A percentile compares a stretch with the other conserved stretches of the same genome.
phyloP scores from a whole-genome alignment of 2,329 filamentous ascomycete species.

The Dactylellina leptospora region DNA sequence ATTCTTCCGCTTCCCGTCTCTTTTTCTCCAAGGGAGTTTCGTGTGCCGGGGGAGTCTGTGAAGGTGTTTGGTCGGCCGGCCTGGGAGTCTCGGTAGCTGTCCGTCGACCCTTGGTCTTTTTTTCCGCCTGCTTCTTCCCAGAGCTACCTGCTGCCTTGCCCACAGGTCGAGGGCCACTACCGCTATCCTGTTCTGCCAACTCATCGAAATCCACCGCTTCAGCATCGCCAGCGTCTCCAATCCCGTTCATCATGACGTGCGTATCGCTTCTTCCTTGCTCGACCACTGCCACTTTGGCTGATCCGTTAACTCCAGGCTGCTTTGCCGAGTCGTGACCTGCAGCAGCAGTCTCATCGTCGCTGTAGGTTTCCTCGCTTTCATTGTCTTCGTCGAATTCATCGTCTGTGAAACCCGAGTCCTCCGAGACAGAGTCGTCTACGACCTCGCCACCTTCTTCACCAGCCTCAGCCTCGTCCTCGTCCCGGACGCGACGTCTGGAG shows the following conservation, averaged over 20 bases:
- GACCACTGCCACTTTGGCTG: constrained; percentile 59
- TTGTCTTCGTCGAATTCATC: constrained; percentile 68
- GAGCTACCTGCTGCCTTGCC: constrained; percentile 14
- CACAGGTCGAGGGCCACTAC: constrained; percentile 13
- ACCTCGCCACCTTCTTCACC: constrained; percentile 66
- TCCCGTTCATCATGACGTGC: constrained; percentile 69
- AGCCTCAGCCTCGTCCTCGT: constrained; percentile 73
- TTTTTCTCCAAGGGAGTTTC: constrained; percentile 74
- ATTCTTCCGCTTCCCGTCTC: constrained; percentile 88
- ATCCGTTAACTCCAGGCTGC: constrained; percentile 56
- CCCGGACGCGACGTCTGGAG: constrained; percentile 74
- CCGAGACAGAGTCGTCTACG: constrained; percentile 73
- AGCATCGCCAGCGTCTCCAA: constrained; percentile 62
- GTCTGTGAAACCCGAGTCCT: constrained; percentile 71
- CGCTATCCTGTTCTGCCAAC: constrained; percentile 55
- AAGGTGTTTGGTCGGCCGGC: constrained; percentile 57
- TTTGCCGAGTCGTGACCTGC: constrained; percentile 58
- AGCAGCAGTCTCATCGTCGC: constrained; percentile 59
- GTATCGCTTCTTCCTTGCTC: constrained; percentile 65
- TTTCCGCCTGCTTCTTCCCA: constrained; percentile 35
- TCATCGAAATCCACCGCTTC: constrained; percentile 66
- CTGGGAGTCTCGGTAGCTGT: constrained; percentile 59
- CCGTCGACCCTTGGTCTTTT: constrained; percentile 59
- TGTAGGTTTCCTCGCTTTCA: constrained; percentile 68
- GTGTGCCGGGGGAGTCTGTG: constrained; percentile 59